Percentiles rank a stretch among this genome's conserved stretches.
Conservation (phyloP, 257 asterid genomes). For the Plantago ovata region DNA sequence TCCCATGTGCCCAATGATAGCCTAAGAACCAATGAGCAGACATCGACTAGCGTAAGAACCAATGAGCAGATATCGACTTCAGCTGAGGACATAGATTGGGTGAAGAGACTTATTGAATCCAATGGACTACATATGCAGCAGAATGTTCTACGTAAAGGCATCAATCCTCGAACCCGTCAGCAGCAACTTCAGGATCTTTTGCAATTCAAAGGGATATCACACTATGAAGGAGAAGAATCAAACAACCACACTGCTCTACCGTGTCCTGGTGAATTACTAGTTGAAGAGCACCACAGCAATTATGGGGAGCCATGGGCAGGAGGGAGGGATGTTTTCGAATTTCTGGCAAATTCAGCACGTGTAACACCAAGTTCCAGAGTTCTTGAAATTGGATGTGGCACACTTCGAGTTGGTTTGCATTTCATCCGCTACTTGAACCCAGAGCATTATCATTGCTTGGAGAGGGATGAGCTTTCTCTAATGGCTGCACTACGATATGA, state of each 20-base stretch:
- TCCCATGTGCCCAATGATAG: conserved; percentile 2
- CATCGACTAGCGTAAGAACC: conserved; percentile 34
- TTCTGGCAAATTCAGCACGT: conserved; percentile 59
- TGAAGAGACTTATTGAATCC: conserved; percentile 56
- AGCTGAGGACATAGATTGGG: conserved; percentile 68
- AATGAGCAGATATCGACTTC: conserved; percentile 51
- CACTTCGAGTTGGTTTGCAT: conserved; percentile 92
- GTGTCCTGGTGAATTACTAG: conserved; percentile 85
- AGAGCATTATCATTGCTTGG: conserved; percentile 68
- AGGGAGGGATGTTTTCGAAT: conserved; percentile 88
- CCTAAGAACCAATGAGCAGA: conserved; percentile 23
- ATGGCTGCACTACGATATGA: conserved; percentile 88
- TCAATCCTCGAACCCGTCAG: conserved; percentile 87
- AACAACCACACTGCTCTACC: conserved; percentile 89
- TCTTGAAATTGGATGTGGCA: conserved; percentile 95
- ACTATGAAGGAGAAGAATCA: conserved; percentile 68
- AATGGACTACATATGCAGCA: conserved; percentile 86
- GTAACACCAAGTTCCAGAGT: conserved; percentile 57
- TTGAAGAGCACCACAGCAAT: conserved; percentile 92
- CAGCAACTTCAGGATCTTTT: conserved; percentile 86
- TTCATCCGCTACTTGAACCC: conserved; percentile 75
- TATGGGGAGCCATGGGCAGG: conserved; percentile 99
- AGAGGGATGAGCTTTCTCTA: conserved; percentile 85
- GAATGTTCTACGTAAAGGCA: conserved; percentile 85
- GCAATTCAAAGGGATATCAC: conserved; percentile 86